A percentile compares a stretch with the other conserved stretches of the same genome.
These are phyloP conservation scores for Trypanosoma platydactyli DNA, from an alignment of 208 protist species.

Conservation along the genomic window DNA sequence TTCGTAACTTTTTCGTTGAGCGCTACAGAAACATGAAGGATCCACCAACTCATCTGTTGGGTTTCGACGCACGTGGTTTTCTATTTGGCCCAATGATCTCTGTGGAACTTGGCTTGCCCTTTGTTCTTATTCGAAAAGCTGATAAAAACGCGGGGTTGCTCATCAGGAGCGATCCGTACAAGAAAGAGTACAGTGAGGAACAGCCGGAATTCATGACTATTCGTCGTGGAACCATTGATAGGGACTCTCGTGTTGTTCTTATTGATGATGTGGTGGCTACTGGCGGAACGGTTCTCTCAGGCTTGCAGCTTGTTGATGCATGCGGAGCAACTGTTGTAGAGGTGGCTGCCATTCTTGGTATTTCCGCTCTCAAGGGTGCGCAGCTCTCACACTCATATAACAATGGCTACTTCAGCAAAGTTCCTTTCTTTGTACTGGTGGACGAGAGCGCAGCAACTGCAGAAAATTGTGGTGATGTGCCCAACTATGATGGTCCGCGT, in stretches of 20 bases:
- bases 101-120: constrained; percentile 83
- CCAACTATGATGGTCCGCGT: constrained; percentile 58
- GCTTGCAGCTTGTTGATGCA: constrained; percentile 85
- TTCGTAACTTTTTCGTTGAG: constrained; percentile 83
- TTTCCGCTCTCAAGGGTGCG: constrained; percentile 67
- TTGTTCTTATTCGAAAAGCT: constrained; percentile 91
- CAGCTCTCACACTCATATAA: constrained; percentile 67
- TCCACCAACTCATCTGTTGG: constrained; percentile 77
- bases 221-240: constrained; percentile 68
- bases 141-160: constrained; percentile 86
- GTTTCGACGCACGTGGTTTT: constrained; percentile 91
- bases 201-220: constrained; percentile 84
- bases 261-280: constrained; percentile 93
- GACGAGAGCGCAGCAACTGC: constrained; percentile 61
- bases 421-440: constrained; percentile 68
- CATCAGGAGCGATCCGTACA: constrained; percentile 83
- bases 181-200: constrained; percentile 90
- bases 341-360: constrained; percentile 53
- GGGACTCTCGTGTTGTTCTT: constrained; percentile 80
- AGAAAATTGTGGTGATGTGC: constrained; percentile 76
- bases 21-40: constrained; percentile 70
- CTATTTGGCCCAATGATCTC: constrained; percentile 88
- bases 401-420: constrained; percentile 66
- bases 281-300: constrained; percentile 88
- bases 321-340: constrained; percentile 72